Base-by-base conservation (phyloP, 805 yeast genomes). In the Cyberlindnera euphorbiiphila region DNA sequence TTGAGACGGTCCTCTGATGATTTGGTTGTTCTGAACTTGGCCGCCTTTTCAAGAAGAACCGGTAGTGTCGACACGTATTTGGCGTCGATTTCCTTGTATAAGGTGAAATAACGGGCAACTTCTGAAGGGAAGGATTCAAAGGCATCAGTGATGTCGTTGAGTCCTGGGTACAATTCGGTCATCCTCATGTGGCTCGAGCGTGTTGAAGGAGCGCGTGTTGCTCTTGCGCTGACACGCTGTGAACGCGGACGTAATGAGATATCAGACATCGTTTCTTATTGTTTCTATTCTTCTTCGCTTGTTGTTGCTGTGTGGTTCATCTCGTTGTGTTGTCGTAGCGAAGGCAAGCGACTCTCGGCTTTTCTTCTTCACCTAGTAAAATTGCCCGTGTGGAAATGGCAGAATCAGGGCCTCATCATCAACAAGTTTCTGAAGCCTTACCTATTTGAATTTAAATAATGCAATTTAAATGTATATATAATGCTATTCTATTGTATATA, bases 51-150 rank as follows among this genome's bases (percentile, higher is more conserved):
- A 36, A 77, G 75, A 42, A 91, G 68, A 46, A 69, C 66, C 0
- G 96, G 96, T 9, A 81, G 69, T 0, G 85, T 70, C 43, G 76
- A 71, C 24, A 83, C 83, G 59, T 96, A 86, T 59, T 91, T 91
- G 43, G 98, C 97, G 56, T 89, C 97, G 36, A 93, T 88, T 56
- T 93, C 98, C 54, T 87, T 85, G 47, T 93, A 66, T 12, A 87
- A 65, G 2, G 98, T 93, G 59, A 88, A 78, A 56, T 89, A 91
- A 36, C 89, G 76, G 34, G 88, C 76, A 27, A 86, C 69, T 49
- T 87, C 96, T 39, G 71, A 56, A 0, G 98, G 98, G 45, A 88
- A 69, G 17, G 96, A 96, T 56, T 88, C 95, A 34, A 91, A 74
- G 1, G 88, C 89, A 64, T 93, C 98, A 30, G 85, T 71, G 38